These are phyloP conservation scores for Eucalyptus marginata DNA, from an alignment of 345 rosid species.

Conservation along the genomic window DNA sequence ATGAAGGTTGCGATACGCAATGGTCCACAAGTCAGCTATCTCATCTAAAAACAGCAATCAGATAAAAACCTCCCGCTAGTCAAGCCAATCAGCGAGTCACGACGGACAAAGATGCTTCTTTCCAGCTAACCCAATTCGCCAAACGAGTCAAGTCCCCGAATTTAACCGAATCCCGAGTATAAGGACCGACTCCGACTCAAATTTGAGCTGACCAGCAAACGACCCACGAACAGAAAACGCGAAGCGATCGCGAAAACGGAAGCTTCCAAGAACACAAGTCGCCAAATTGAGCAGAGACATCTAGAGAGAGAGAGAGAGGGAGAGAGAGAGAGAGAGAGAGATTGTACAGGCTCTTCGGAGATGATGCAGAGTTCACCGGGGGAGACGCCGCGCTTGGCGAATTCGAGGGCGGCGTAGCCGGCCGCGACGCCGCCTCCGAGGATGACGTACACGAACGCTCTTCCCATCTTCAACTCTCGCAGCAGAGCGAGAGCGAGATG, in stretches of 20 bases:
- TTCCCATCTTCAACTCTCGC: conserved; percentile 47
- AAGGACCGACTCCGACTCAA: not conserved
- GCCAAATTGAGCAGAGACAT: not conserved
- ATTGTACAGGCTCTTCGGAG: conserved; percentile 80
- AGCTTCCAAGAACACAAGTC: not conserved
- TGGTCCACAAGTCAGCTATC: not conserved
- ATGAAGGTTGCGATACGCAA: not conserved
- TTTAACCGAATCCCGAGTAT: not conserved
- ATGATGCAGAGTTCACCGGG: conserved; percentile 89
- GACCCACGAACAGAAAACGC: not conserved
- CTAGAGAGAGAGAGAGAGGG: not conserved
- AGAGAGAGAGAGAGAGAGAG: not conserved
- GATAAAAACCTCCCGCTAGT: not conserved
- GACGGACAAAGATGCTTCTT: not conserved
- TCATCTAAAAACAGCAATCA: not conserved
- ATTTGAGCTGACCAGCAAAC: not conserved
- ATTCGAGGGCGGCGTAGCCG: conserved; percentile 96
- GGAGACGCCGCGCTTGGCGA: conserved; percentile 63
- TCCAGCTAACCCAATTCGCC: not conserved
- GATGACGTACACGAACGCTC: conserved; percentile 92
- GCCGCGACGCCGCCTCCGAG: conserved; percentile 96
- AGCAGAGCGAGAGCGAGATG: not conserved
- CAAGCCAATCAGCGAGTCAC: not conserved
- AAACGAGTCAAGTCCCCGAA: not conserved
- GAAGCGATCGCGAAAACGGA: not conserved